Evolutionary conservation across 192 early-diverging fungal genomes (phyloP), one percentile per base, ranked within the genome.

Genomic region (Umbelopsis ramanniana): DNA sequence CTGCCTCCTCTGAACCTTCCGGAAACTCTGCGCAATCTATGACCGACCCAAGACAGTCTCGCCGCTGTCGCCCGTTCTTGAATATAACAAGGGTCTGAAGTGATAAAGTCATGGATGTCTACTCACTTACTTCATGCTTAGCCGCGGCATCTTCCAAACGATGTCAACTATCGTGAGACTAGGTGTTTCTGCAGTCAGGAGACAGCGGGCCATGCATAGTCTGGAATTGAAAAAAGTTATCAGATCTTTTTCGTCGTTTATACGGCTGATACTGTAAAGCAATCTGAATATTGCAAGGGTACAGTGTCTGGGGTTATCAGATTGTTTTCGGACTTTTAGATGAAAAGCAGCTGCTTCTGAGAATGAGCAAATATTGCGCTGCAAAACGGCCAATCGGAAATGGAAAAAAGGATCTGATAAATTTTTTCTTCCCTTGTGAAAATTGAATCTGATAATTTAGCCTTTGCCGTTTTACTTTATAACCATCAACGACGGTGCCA

Each of bases 391-490:
- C 2, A 38, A 37, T 17, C 57, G 57, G 57, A 29, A 35, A 19
- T 63, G 26, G 17, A 63, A 35, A 63, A 38, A 57, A 63, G 17
- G 57, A 63, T 63, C 57, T 63, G 54, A 57, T 57, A 63, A 60
- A n/a, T 37, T n/a, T 63, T 14, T 14, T 14, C 26, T 17, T 19
- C 6, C 26, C 12, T 24, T 24, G 4, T 22, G 53, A 26, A 23
- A 57, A 29, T 9, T 12, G 8, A 29, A 33, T 46, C 46, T 46
- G 46, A 46, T 46, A 46, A 46, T 5, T 46, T 46, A 3, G 46
- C 46, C 46, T 10, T 29, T 29, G 40, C 40, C 6, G 40, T 43
- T 43, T n/a, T 43, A 5, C 40, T 12, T 43, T 7, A 43, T 12
- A 12, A 5, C 40, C 11, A 11, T 43, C 40, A 43, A 6, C 11